Base-by-base conservation (phyloP, 1,139 yeast species). In the Candida glucosophila region DNA sequence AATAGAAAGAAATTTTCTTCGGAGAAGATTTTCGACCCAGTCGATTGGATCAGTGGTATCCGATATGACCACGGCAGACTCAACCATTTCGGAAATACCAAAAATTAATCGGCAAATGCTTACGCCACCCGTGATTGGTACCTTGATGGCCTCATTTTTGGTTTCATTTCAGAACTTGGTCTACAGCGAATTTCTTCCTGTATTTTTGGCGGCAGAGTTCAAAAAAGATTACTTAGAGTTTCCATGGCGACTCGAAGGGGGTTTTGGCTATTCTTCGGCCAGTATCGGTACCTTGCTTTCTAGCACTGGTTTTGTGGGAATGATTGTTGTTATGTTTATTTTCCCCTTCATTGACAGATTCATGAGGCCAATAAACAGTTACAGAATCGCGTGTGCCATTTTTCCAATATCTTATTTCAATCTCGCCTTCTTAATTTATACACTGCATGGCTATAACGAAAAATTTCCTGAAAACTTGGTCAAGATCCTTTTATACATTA, bases 151-250 rank as follows among this genome's bases (percentile, higher is more conserved):
- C 20, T 62, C 61, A 38, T 58, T 67, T 31, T 41, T 64, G 27
- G 48, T 70, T 31, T 51, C 71, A 6, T 53, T 72, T 32, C 78
- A 72, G 39, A 47, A 58, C n/a, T 54, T 71, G n/a, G 67, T 71
- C 5, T 72, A 58, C 43, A 61, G 60, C 26, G 81, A 76, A 44
- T 71, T 76, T 34, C 48, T 73, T 23, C 81, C 83, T 7, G 69
- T 76, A 4, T 67, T 70, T 30, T 48, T 74, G 13, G 77, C 80
- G 0, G 58, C 73, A n/a, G 53, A 58, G 19, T 50, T 67, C 24
- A 50, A 43, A 19, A 44, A 47, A 1, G 44, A 43, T 9, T 36
- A 46, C 12, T 40, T 73, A 11, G 38, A 48, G 19, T 72, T 75
- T 41, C 60, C 59, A 7, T 42, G 45, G 22, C 32, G 23, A n/a